Evolutionary conservation across 495 filamentous ascomycete genomes (phyloP), one percentile per base, ranked within the genome.

Genomic region (Eremomyces bilateralis): DNA sequence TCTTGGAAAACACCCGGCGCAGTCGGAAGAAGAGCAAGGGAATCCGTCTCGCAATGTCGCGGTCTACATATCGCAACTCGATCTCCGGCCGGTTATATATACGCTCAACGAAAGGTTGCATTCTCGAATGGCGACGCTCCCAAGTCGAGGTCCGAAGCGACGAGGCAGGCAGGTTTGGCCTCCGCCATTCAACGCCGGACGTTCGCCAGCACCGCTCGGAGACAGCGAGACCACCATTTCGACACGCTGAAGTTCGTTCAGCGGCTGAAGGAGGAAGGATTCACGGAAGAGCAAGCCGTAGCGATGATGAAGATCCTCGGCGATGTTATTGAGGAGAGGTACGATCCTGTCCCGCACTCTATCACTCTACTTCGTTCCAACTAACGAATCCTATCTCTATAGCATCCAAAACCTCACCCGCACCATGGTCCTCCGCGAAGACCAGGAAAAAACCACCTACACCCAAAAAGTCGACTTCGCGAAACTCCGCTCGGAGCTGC

Each of bases 381-480:
- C 40, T 20, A 3, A 13, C 28, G 1, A 21, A 21, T 24, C 20
- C n/a, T 18, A 22, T 17, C 17, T 27, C 13, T 12, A 2, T 44
- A 76, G 80, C 43, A 93, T 99, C 39, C 90, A 94, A 51, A 95
- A 99, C 60, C 60, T 99, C 15, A 95, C 90, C 0, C 76, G 88
- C 37, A 95, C 88, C 8, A 95, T 99, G 90, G 90, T 99, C 2
- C 65, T 90, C n/a, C 79, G 80, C 47, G 90, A 95, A 57, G 90
- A 81, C 41, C 71, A 76, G 28, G 76, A 76, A 40, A 73, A 73
- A 40, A 75, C 80, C 4, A 90, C 81, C 2, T 99, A 99, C 57
- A 92, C 83, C 0, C 90, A 95, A 50, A 95, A 95, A 56, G 90
- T 99, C 37, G 88, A 99, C 58, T 95, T 99, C 47, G 81, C 88